Evolutionary conservation across 108 stramenopile genomes (phyloP).

Genomic region (Nannochloropsis salina): DNA sequence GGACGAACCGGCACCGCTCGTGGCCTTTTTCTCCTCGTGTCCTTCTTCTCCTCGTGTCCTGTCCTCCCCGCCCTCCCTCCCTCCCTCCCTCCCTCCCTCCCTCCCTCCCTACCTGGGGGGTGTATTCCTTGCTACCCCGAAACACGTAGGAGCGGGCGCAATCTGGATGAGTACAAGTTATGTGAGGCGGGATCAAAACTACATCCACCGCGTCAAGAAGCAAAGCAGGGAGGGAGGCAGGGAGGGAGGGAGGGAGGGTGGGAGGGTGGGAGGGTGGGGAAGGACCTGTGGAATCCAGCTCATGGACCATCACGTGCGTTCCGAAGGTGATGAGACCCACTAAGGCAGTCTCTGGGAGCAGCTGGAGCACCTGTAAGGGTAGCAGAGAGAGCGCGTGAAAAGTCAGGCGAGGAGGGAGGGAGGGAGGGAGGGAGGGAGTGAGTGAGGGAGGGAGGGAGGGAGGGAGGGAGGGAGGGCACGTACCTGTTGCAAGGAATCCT

Average conservation of each 20-base stretch:
- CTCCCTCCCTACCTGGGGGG: neutral
- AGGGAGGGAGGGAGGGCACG: slow-evolving; percentile 4
- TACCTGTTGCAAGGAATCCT: slow-evolving; percentile 54
- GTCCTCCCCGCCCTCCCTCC: neutral
- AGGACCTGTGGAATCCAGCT: slow-evolving; percentile 70
- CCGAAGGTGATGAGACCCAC: slow-evolving; percentile 97
- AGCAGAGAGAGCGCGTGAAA: neutral
- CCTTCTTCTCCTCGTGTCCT: neutral
- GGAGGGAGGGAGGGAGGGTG: neutral
- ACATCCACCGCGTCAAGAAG: neutral
- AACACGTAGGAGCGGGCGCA: slow-evolving; percentile 82
- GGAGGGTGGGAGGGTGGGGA: slow-evolving; percentile 49
- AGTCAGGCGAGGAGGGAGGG: neutral
- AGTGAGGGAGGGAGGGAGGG: neutral
- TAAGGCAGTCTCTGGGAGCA: slow-evolving; percentile 85
- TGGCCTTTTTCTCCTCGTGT: neutral
- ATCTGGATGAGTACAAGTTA: no score
- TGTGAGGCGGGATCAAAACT: neutral
- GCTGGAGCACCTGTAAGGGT: slow-evolving; percentile 77
- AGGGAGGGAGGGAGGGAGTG: neutral
- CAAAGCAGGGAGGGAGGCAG: neutral
- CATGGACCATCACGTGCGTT: slow-evolving; percentile 94
- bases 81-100: slow-evolving; percentile 17
- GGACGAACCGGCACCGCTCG: neutral
- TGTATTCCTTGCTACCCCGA: slow-evolving; percentile 54